Percentiles rank a stretch among this genome's conserved stretches.
These are phyloP conservation scores for Mycena rosella DNA, from an alignment of 768 basidiomycete species.

Conservation along the genomic window DNA sequence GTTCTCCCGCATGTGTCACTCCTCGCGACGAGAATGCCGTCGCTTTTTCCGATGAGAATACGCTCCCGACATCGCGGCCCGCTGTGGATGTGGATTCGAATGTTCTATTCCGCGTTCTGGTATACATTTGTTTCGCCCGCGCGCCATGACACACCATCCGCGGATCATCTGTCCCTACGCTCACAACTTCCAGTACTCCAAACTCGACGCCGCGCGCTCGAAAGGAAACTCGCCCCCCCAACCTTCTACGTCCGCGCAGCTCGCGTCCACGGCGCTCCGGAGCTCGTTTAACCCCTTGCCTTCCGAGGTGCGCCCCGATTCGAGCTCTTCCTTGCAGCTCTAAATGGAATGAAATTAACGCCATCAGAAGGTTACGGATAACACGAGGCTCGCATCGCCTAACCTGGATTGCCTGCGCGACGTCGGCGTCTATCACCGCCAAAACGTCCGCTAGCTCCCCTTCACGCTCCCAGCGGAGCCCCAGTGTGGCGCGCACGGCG, in stretches of 20 bases:
- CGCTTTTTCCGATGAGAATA: too few relatives aligned
- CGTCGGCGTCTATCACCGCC: conserved; percentile 36
- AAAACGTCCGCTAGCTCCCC: conserved; percentile 25
- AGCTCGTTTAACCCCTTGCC: conserved; percentile 23
- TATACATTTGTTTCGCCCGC: too few relatives aligned
- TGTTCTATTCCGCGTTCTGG: too few relatives aligned
- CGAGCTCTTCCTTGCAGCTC: conserved; percentile 38
- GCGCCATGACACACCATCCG: too few relatives aligned
- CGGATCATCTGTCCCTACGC: background rate
- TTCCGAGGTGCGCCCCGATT: conserved; percentile 21
- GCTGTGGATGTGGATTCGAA: too few relatives aligned
- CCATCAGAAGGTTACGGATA: conserved; percentile 17
- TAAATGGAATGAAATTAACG: background rate
- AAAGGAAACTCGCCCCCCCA: conserved; percentile 33
- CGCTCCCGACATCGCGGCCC: too few relatives aligned
- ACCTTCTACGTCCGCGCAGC: conserved; percentile 11
- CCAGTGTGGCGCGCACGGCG: conserved; percentile 30
- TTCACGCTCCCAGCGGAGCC: conserved; percentile 32
- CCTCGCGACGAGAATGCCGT: too few relatives aligned
- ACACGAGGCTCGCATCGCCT: conserved; percentile 27
- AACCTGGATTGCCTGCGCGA: conserved; percentile 37
- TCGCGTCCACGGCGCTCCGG: conserved; percentile 21
- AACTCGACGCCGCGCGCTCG: conserved; percentile 31
- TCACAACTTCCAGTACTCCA: conserved; percentile 33
- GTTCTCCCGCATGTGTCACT: too few relatives aligned